phyloP scores from a whole-genome alignment of 495 filamentous ascomycete species.

The Penicillium cinerascens region DNA sequence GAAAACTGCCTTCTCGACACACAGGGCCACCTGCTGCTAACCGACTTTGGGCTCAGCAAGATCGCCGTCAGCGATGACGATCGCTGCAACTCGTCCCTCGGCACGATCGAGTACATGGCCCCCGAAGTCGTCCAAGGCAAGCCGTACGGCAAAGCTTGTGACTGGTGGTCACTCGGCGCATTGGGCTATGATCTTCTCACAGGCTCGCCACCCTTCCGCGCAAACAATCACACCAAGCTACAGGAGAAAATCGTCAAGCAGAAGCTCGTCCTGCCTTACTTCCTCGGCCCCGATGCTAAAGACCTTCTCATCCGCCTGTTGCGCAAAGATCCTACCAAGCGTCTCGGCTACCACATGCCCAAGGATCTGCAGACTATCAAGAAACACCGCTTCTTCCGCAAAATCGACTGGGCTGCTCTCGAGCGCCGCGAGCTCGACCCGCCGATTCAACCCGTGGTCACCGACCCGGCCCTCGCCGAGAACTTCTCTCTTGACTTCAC shows the following conservation, averaged over 20 bases:
- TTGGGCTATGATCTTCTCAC: conserved; percentile 90
- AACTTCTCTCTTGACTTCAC: conserved; percentile 92
- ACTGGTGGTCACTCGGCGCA: conserved; percentile 98
- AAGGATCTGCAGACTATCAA: conserved; percentile 84
- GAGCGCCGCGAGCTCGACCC: conserved; percentile 73
- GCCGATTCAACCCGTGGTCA: conserved; percentile 88
- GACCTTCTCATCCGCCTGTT: conserved; percentile 85
- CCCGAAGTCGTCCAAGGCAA: conserved; percentile 85
- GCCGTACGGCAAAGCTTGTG: conserved; percentile 83
- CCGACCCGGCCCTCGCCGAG: conserved; percentile 90
- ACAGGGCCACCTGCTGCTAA: conserved; percentile 88
- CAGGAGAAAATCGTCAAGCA: conserved; percentile 90
- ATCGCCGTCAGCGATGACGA: conserved; percentile 79
- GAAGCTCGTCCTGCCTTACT: conserved; percentile 84
- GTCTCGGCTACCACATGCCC: conserved; percentile 82
- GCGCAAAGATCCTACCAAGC: conserved; percentile 85
- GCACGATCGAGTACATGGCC: conserved; percentile 98
- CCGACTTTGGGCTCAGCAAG: conserved; percentile 95
- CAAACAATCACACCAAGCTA: conserved; percentile 85
- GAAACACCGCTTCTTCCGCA: conserved; percentile 92
- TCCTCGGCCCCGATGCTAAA: conserved; percentile 82
- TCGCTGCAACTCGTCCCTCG: conserved; percentile 76
- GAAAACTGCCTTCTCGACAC: conserved; percentile 95
- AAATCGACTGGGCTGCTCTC: conserved; percentile 87
- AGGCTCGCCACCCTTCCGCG: conserved; percentile 83